Evolutionary conservation across 208 protist genomes (phyloP).

Genomic region (Crithidia acanthocephali): DNA sequence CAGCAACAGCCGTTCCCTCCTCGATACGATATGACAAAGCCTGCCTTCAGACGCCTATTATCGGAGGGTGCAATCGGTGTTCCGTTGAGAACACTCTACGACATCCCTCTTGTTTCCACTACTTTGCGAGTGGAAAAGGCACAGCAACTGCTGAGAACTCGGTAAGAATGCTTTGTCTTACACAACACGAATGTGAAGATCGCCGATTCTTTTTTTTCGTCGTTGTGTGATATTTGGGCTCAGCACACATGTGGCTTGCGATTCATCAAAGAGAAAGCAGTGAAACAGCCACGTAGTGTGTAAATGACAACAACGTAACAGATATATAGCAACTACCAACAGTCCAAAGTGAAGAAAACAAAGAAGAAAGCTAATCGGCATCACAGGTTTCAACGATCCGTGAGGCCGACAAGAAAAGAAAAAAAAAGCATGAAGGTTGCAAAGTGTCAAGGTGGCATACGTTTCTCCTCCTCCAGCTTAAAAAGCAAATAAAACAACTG

Average conservation of each 20-base stretch:
- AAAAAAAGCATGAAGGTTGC: neutral
- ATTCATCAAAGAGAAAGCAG: conserved; percentile 20
- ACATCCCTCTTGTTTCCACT: too few relatives aligned
- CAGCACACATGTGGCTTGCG: conserved; percentile 5
- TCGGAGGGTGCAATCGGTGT: too few relatives aligned
- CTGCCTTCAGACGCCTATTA: too few relatives aligned
- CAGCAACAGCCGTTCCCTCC: too few relatives aligned
- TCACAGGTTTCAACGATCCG: neutral
- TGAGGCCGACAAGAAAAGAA: neutral
- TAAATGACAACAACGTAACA: neutral
- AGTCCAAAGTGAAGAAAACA: conserved; percentile 13
- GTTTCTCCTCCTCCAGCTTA: too few relatives aligned
- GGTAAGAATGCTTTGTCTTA: neutral
- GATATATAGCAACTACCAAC: neutral
- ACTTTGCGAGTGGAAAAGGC: too few relatives aligned
- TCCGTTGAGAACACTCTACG: too few relatives aligned
- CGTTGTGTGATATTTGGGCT: neutral
- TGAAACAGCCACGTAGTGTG: conserved; percentile 8
- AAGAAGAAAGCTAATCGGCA: conserved; percentile 9
- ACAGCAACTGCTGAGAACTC: too few relatives aligned
- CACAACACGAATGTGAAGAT: neutral
- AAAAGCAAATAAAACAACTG: too few relatives aligned
- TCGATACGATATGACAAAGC: too few relatives aligned
- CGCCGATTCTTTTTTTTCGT: too few relatives aligned
- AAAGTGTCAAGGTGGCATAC: too few relatives aligned